A percentile compares a stretch with the other conserved stretches of the same genome.
These are phyloP conservation scores for Hyaloscypha bicolor DNA, from an alignment of 495 filamentous ascomycete genomes.

Conservation along the genomic window DNA sequence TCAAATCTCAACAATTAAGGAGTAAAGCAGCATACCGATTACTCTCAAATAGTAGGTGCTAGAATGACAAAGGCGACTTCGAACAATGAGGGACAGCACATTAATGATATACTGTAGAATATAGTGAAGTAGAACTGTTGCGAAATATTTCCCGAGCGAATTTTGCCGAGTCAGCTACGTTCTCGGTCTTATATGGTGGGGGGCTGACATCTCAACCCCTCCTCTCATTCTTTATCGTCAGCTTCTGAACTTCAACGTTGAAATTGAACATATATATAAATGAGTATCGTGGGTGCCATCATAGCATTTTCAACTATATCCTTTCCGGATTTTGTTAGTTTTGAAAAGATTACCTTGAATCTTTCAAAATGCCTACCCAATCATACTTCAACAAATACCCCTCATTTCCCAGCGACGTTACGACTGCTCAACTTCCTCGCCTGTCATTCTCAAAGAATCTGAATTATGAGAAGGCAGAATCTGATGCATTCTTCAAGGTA, in stretches of 20 bases:
- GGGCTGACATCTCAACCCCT: too few species aligned
- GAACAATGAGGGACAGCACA: background rate
- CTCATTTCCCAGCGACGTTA: constrained; percentile 29
- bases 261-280: too few species aligned
- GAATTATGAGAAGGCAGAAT: constrained; percentile 24
- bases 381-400: constrained; percentile 27
- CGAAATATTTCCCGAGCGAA: too few species aligned
- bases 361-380: constrained; percentile 20
- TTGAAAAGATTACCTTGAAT: background rate
- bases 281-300: too few species aligned
- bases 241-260: too few species aligned
- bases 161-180: too few species aligned
- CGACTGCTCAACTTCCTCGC: constrained; percentile 24
- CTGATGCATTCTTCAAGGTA: constrained; percentile 21
- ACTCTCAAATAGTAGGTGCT: background rate
- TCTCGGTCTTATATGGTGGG: too few species aligned
- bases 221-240: too few species aligned
- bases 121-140: too few species aligned
- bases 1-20: background rate
- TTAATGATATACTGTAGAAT: background rate
- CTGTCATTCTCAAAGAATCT: constrained; percentile 23
- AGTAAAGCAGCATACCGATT: background rate
- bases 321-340: too few species aligned
- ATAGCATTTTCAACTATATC: too few species aligned
- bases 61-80: background rate